These are phyloP conservation scores for Phytopythium litorale DNA, from an alignment of 352 stramenopile genomes.

Conservation along the genomic window DNA sequence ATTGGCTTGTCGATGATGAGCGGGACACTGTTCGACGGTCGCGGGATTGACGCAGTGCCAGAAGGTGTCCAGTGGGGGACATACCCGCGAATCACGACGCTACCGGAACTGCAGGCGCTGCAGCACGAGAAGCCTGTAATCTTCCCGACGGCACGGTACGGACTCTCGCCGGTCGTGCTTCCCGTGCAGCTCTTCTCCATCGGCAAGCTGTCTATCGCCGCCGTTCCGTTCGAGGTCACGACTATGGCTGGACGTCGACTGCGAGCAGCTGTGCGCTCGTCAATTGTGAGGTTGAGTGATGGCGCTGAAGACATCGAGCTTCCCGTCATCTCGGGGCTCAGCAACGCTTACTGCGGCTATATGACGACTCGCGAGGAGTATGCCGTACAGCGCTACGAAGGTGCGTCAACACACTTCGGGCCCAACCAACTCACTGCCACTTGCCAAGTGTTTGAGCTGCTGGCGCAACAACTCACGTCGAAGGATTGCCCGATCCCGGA, in stretches of 20 bases:
- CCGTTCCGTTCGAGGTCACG: conserved; percentile 79
- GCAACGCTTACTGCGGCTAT: conserved; percentile 85
- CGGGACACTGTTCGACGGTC: conserved; percentile 72
- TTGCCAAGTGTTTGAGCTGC: conserved; percentile 73
- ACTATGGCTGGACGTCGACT: conserved; percentile 81
- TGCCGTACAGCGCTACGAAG: conserved; percentile 84
- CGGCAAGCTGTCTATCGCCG: conserved; percentile 53
- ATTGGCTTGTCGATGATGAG: conserved; percentile 86
- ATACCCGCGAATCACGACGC: conserved; percentile 69
- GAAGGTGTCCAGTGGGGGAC: conserved; percentile 68
- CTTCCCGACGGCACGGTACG: conserved; percentile 73
- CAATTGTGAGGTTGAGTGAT: conserved; percentile 20
- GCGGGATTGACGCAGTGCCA: conserved; percentile 49
- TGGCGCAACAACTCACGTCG: conserved; percentile 26
- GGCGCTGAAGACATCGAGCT: conserved; percentile 3
- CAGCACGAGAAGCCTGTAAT: conserved; percentile 82
- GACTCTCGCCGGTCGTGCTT: conserved; percentile 64
- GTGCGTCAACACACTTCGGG: conserved; percentile 86
- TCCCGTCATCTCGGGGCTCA: conserved; percentile 70
- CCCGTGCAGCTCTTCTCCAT: conserved; percentile 73
- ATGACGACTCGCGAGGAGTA: conserved; percentile 86
- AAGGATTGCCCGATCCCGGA: neutral
- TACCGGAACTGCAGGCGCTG: conserved; percentile 62
- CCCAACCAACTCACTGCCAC: conserved; percentile 81
- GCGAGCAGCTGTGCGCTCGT: conserved; percentile 28